Conservation (phyloP, 176 grass and related monocot species). For the sorghum (Sorghum bicolor) region Sorghum_bicolor_NCBIv3 NC_012879.2:15571001-15571500, state of each 20-base stretch:
- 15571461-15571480: conserved; percentile 85
- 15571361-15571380: neutral
- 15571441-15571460: conserved; percentile 94
- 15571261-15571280: conserved; percentile 5
- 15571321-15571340: conserved; percentile 1
- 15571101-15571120: conserved; percentile 81
- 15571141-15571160: conserved; percentile 78
- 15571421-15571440: conserved; percentile 90
- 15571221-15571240: conserved; percentile 44
- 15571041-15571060: conserved; percentile 88
- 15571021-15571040: conserved; percentile 65
- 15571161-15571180: conserved; percentile 83
- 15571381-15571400: conserved; percentile 15
- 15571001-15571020: conserved; percentile 61
- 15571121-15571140: conserved; percentile 89
- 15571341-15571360: neutral
- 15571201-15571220: conserved; percentile 54
- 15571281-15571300: neutral
- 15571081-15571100: conserved; percentile 60
- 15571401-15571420: conserved; percentile 24
- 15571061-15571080: conserved; percentile 43
- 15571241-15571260: neutral
- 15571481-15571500: conserved; percentile 97
- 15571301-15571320: neutral
- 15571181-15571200: conserved; percentile 72